A percentile compares a stretch with the other conserved stretches of the same genome.
phyloP scores from a whole-genome alignment of 2,329 filamentous ascomycete genomes.

The Alternaria novae-zelandiae region DNA sequence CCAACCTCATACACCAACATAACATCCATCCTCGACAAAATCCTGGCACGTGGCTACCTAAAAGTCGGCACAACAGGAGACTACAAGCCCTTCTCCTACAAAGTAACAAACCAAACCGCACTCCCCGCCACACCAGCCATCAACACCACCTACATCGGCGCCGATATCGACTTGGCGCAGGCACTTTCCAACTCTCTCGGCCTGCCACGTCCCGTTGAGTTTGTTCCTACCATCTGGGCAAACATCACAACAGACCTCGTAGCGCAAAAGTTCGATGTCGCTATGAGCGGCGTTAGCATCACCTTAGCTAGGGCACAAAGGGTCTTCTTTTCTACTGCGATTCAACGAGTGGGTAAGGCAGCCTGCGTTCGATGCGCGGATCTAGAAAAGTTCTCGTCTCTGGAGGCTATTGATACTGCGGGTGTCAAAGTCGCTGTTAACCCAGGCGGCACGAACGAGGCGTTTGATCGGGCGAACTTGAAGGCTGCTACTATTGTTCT shows the following conservation, averaged over 20 bases:
- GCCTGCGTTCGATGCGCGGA: constrained; percentile 18
- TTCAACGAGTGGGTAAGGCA: constrained; percentile 16
- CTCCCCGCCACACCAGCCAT: constrained; percentile 12
- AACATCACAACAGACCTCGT: constrained; percentile 11
- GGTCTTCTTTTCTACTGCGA: constrained; percentile 14
- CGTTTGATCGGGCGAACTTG: constrained; percentile 19
- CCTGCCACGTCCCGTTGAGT: constrained; percentile 11
- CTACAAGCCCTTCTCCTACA: constrained; percentile 23
- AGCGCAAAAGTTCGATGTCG: constrained; percentile 16
- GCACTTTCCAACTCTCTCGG: constrained; percentile 13
- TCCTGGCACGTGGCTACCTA: constrained; percentile 17
- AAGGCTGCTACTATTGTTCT: constrained; percentile 9
- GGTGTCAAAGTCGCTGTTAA: constrained; percentile 20
- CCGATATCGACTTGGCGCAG: constrained; percentile 18
- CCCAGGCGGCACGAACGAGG: constrained; percentile 18
- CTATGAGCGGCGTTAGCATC: constrained; percentile 21
- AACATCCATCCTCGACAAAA: constrained; percentile 14
- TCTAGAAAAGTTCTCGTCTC: constrained; percentile 3
- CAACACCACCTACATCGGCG: constrained; percentile 19
- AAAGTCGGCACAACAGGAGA: constrained; percentile 24
- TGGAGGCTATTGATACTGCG: constrained; percentile 15
- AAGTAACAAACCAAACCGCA: constrained; percentile 14
- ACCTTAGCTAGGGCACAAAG: constrained; percentile 12
- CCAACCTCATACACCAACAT: background rate
- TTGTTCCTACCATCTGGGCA: constrained; percentile 17